These are phyloP conservation scores for Lepiota subincarnata DNA, from an alignment of 768 basidiomycete species.

Conservation along the genomic window DNA sequence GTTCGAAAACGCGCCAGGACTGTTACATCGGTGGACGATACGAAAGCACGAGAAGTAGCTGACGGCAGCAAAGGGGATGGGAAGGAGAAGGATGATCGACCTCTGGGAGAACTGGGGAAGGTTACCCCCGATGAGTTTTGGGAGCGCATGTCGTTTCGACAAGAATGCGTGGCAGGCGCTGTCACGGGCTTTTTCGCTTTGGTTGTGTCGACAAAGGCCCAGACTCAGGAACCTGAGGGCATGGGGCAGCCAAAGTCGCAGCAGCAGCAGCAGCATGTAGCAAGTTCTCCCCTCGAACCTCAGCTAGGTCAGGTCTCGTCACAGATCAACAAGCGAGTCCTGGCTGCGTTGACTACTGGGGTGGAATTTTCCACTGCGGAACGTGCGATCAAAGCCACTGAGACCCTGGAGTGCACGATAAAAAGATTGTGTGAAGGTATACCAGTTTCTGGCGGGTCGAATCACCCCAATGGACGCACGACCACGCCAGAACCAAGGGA, in stretches of 20 bases:
- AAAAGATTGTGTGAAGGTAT: constrained; percentile 70
- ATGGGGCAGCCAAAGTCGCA: neutral
- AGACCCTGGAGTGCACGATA: constrained; percentile 64
- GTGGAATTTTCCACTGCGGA: constrained; percentile 74
- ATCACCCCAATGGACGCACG: constrained; percentile 20
- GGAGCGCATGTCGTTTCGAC: constrained; percentile 95
- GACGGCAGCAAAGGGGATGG: constrained; percentile 20
- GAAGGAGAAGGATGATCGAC: constrained; percentile 31
- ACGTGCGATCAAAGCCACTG: constrained; percentile 63
- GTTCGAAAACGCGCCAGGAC: constrained; percentile 53
- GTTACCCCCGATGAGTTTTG: constrained; percentile 83
- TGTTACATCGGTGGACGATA: constrained; percentile 23
- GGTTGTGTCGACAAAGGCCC: constrained; percentile 30
- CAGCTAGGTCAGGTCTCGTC: constrained; percentile 60
- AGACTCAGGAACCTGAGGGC: neutral
- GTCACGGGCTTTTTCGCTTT: constrained; percentile 93
- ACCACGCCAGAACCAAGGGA: constrained; percentile 38
- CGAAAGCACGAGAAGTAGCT: constrained; percentile 15
- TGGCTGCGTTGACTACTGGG: constrained; percentile 63
- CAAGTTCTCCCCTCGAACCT: constrained; percentile 41
- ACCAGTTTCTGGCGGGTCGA: constrained; percentile 18
- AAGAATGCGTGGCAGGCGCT: constrained; percentile 88
- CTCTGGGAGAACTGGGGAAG: constrained; percentile 51
- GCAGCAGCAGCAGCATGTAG: constrained; percentile 10
- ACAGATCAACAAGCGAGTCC: constrained; percentile 66